phyloP scores from a whole-genome alignment of 2,329 filamentous ascomycete genomes.

The Trichothecium roseum region DNA sequence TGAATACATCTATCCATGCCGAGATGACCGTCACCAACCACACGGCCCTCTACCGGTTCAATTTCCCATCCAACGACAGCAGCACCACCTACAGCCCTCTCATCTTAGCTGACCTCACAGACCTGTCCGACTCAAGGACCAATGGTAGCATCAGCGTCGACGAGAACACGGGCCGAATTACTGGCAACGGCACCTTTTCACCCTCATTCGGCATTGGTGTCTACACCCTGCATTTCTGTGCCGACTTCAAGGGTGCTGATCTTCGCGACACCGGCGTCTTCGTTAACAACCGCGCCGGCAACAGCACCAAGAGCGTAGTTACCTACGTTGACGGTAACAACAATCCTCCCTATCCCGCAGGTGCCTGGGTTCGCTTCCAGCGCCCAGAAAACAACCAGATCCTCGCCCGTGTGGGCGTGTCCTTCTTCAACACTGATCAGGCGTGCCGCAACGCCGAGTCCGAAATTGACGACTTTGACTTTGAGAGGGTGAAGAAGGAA shows the following conservation, averaged over 20 bases:
- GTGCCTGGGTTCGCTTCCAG: slow-evolving; percentile 55
- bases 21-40: slow-evolving; percentile 54
- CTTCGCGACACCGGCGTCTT: slow-evolving; percentile 49
- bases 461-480: slow-evolving; percentile 59
- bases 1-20: slow-evolving; percentile 45
- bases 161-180: slow-evolving; percentile 40
- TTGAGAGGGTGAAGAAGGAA: slow-evolving; percentile 40
- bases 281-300: slow-evolving; percentile 39
- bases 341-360: slow-evolving; percentile 23
- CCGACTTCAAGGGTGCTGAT: slow-evolving; percentile 42
- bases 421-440: slow-evolving; percentile 56
- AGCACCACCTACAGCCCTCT: slow-evolving; percentile 28
- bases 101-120: slow-evolving; percentile 47
- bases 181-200: slow-evolving; percentile 44
- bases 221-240: slow-evolving; percentile 49
- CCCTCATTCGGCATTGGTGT: slow-evolving; percentile 51
- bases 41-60: slow-evolving; percentile 51
- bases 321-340: slow-evolving; percentile 16
- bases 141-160: slow-evolving; percentile 18
- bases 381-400: slow-evolving; percentile 31
- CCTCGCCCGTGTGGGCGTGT: slow-evolving; percentile 57
- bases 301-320: slow-evolving; percentile 26
- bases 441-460: slow-evolving; percentile 61
- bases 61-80: slow-evolving; percentile 30
- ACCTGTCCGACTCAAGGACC: slow-evolving; percentile 29